Base-by-base conservation (phyloP, 352 stramenopile genomes). In the Pythium myriotylum region DNA sequence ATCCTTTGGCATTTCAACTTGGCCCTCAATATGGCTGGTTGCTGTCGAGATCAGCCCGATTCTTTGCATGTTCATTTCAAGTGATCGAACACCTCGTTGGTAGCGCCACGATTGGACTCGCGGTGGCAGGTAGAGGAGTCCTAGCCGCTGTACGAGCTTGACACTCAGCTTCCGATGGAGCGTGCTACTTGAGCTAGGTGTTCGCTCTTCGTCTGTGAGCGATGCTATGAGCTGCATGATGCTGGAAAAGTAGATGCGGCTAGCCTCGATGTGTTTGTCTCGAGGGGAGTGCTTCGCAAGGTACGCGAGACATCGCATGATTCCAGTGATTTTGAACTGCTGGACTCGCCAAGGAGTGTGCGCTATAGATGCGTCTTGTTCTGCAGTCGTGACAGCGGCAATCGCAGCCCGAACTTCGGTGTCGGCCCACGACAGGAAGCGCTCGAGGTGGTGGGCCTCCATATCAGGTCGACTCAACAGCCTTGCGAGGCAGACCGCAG, bases 391-490 rank as follows among this genome's bases (percentile, higher is more conserved):
- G 20, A 48, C 74, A 6, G 54, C 52, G 19, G 76, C 59, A 6
- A 59, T 60, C 19, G 43, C 61, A 0, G 40, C 58, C 0, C 47
- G 40, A 2, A 98, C 66, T 35, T 95, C 79, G 17, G 60, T 32
- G 35, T 95, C 84, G 1, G 90, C 83, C 89, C 95, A 99, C 24
- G 56, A 51, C 2, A 98, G 72, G 65, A 99, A 99, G 12, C 70
- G 71, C n/a, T 89, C 77, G 16, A 99, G 70, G 47, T 98, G 74
- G 13, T 77, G 79, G 4, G 80, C 52, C 60, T 99, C 92, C 79
- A 99, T 96, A 70, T 99, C 97, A 7, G 97, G 96, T 12, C 97
- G 84, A 54, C 84, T 98, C 5, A 99, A 72, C 56, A 99, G 84
- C 5, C 81, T 86, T 4, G 95, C 90, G 6, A 99, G 75, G 72